Evolutionary conservation across 257 asterid species (phyloP), one percentile per base, ranked within the genome.

Genomic region (Henckelia pumila): DNA sequence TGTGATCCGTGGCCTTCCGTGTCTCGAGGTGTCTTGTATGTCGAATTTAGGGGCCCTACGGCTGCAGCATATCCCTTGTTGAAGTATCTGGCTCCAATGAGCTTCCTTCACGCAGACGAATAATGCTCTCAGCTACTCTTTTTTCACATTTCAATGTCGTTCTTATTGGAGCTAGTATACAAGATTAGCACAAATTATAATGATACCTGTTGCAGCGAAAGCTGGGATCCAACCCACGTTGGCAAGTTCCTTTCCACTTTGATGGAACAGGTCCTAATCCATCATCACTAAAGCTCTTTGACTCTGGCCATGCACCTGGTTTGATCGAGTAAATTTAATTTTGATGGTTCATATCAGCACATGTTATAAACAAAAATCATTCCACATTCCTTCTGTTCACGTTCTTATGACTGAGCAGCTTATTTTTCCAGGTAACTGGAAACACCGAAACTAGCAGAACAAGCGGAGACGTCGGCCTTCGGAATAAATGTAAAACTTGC

Each of bases 1-100:
- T 89, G 98, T 6, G 98, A 79, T 20, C 98, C 98, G 9, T 92
- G 98, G 61, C 98, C 98, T 50, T 84, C 89, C 0, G 14, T 70
- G 65, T 93, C 98, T 4, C 89, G 80, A 22, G 98, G 98, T 0
- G 96, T 47, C 59, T 79, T 7, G 66, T 82, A 85, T 21, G 89
- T 69, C 72, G 90, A 77, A 69, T 87, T 89, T 61, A 86, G 90
- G 21, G 81, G 66, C 6, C 98, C 98, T 22, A 55, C 89, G 0
- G 59, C 78, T 21, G 94, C 50, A n/a, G 83, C 66, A 32, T 84
- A 93, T 23, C 96, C 98, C 72, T 88, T 85, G 78, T 80, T 89
- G 79, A 88, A 92, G 85, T 86, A 89, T 62, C 98, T 79, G 21
- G 97, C 97, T 73, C 98, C 98, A 14, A 92, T 88, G 29, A 92